Evolutionary conservation across 148 eudicot species (phyloP).

Genomic region (Dianthus caryophyllus): DNA sequence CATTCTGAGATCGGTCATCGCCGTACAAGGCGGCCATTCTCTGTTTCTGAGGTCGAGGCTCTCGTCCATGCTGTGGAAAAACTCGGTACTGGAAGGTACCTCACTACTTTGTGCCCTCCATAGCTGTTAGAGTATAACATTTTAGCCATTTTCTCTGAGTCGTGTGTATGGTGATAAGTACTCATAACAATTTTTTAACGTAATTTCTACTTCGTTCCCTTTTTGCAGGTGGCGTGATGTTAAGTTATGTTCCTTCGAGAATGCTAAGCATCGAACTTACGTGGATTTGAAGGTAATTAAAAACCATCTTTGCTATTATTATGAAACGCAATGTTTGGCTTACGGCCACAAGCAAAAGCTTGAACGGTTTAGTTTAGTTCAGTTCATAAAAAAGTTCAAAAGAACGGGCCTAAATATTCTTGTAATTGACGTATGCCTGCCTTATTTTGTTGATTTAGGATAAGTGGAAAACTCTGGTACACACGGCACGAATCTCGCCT

Average conservation of each 20-base stretch:
- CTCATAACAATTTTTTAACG: neutral
- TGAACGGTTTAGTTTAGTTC: too few relatives aligned
- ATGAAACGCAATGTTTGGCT: too few relatives aligned
- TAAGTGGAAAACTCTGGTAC: conserved; percentile 99
- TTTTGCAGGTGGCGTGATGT: conserved; percentile 95
- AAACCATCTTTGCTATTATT: conserved; percentile 6
- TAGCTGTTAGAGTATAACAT: neutral
- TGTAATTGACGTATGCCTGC: neutral
- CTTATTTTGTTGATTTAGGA: conserved; percentile 43
- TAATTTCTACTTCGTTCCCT: neutral
- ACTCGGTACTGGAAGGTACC: conserved; percentile 94
- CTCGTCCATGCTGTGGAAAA: conserved; percentile 93
- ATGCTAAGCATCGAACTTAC: conserved; percentile 91
- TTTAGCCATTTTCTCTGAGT: neutral
- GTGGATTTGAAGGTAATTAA: conserved; percentile 98
- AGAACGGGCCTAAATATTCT: neutral
- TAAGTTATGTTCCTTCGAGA: conserved; percentile 81
- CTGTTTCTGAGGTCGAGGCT: conserved; percentile 95
- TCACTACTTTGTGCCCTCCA: neutral
- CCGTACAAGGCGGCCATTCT: conserved; percentile 85
- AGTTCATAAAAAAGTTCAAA: too few relatives aligned
- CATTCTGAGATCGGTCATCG: conserved; percentile 80
- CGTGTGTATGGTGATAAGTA: neutral
- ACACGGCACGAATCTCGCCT: conserved; percentile 93
- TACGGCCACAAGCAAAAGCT: too few relatives aligned